Percentiles rank a stretch among this genome's conserved stretches.
These are phyloP conservation scores for Cercospora berteroae DNA, from an alignment of 2,329 filamentous ascomycete genomes.

Conservation along the genomic window DNA sequence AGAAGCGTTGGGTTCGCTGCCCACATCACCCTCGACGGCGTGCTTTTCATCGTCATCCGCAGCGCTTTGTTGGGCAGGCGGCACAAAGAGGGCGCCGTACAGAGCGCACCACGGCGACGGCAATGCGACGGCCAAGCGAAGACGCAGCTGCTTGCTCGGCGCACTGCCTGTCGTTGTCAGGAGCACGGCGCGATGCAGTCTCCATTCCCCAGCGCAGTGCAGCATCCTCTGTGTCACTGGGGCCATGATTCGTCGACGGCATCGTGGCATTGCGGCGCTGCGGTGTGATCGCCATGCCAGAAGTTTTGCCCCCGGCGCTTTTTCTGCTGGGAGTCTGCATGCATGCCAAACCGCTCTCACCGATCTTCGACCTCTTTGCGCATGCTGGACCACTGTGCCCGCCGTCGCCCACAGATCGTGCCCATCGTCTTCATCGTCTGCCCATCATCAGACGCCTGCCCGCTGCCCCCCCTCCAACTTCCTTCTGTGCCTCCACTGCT, in stretches of 20 bases:
- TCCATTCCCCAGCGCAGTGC: neutral
- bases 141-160: neutral
- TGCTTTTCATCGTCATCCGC: neutral
- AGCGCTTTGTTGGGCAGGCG: neutral
- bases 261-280: neutral
- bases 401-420: neutral
- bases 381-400: neutral
- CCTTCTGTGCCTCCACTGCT: neutral
- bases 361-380: slow-evolving; percentile 4
- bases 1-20: neutral
- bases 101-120: neutral
- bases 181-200: neutral
- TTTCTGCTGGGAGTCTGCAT: neutral
- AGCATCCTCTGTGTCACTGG: neutral
- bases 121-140: neutral
- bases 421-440: neutral
- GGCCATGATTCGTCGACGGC: neutral
- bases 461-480: neutral
- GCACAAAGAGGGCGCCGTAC: neutral
- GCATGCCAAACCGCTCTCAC: neutral
- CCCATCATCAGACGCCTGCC: neutral
- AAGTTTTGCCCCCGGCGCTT: neutral
- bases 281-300: slow-evolving; percentile 3
- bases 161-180: neutral
- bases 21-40: neutral